phyloP scores from a whole-genome alignment of 2,329 filamentous ascomycete species.

The Ophiostoma ips region DNA sequence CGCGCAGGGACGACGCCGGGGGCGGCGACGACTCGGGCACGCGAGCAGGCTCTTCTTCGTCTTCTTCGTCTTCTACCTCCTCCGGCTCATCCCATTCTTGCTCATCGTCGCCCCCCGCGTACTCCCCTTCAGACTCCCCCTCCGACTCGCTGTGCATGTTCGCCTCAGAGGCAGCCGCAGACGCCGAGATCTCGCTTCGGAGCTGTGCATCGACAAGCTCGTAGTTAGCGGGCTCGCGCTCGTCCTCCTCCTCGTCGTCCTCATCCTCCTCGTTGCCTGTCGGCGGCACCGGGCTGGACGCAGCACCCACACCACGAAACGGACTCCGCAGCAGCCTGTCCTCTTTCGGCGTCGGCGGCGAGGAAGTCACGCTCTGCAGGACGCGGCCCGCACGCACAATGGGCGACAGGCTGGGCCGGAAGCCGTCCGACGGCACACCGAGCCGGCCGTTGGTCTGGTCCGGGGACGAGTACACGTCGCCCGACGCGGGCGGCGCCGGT shows the following conservation, averaged over 20 bases:
- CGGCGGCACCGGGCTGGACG: not conserved
- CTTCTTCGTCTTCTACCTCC: not conserved
- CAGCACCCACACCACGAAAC: constrained; percentile 29
- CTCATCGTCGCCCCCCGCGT: not conserved
- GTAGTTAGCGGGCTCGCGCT: not conserved
- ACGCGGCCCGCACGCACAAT: constrained; percentile 44
- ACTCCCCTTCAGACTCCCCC: not conserved
- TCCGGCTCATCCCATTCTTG: not conserved
- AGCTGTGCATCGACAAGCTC: constrained; percentile 1
- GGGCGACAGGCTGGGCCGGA: constrained; percentile 37
- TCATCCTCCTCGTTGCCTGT: constrained; percentile 1
- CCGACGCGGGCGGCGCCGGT: not conserved
- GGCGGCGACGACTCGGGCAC: not conserved
- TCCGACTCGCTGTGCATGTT: not conserved
- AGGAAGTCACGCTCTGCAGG: constrained; percentile 44
- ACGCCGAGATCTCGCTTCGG: not conserved
- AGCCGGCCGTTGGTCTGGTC: constrained; percentile 12
- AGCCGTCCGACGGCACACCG: constrained; percentile 17
- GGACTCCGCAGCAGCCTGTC: constrained; percentile 41
- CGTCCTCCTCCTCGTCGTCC: not conserved
- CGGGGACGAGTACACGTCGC: not conserved
- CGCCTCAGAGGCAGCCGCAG: not conserved
- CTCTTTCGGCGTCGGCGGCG: constrained; percentile 41
- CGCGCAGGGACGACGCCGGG: not conserved
- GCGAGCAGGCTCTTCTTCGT: no score